Evolutionary conservation across 1,284 basidiomycete species (phyloP), one percentile per base, ranked within the genome.

Genomic region (Peniophora sp.): DNA sequence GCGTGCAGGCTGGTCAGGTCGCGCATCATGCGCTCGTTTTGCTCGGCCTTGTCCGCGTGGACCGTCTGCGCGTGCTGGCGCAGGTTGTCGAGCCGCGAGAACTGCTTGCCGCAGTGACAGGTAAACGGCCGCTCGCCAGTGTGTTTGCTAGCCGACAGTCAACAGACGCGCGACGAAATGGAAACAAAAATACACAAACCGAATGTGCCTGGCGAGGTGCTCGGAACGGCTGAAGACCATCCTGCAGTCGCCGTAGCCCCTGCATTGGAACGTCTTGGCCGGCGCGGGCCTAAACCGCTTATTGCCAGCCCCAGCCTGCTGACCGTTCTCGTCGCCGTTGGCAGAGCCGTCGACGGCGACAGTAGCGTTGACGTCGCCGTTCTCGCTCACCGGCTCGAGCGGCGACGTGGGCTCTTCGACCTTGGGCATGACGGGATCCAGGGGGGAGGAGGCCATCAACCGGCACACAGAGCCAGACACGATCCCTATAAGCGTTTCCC

Each of bases 141-240:
- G 67, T 97, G 95, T 78, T 97, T 97, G 58, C 94, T 96, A 41
- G 15, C 68, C 1, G 27, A 48, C 20, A 47, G 37, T 46, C 18
- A 56, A 52, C 57, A 49, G 24, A 51, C 51, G 57, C 58, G 56
- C 56, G 60, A 57, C 53, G 56, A 35, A 9, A 51, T 46, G 51
- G 53, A 39, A 52, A 50, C 49, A 47, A 51, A 48, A 47, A 51
- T n/a, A 57, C 50, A 67, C 75, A 60, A 64, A 92, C 92, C 93
- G 77, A 62, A 97, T 92, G 74, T 98, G 95, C 59, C 95, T 79
- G 53, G 95, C 94, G 3, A 98, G 75, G 71, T 97, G 95, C 68
- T 97, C 95, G 66, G 88, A 92, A 65, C 95, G 76, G 51, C 88
- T 92, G 67, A 98, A 97, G 52, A 94, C 92, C 92, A 97, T 97